Percentiles rank a stretch among this genome's conserved stretches.
Conservation (phyloP, 495 filamentous ascomycete genomes). For the Penicillium soppii region DNA sequence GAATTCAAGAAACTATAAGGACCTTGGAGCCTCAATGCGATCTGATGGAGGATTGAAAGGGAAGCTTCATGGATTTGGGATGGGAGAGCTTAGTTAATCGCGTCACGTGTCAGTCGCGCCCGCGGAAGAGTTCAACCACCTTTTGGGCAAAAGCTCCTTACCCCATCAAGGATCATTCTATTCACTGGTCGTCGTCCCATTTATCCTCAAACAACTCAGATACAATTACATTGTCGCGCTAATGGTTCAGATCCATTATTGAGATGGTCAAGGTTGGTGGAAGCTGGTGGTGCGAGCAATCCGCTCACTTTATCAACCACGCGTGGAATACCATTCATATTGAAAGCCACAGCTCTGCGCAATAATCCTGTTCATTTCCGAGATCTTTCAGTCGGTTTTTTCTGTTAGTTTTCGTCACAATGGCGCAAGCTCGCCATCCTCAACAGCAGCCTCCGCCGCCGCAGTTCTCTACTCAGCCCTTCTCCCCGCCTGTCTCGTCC, state of each 20-base stretch:
- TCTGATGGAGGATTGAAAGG: not conserved
- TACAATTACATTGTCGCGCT: slow-evolving; percentile 11
- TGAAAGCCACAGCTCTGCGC: slow-evolving; percentile 19
- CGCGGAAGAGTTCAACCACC: slow-evolving; percentile 29
- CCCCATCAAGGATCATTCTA: slow-evolving; percentile 7
- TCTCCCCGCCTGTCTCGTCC: slow-evolving; percentile 55
- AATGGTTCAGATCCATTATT: slow-evolving; percentile 28
- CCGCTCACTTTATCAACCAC: slow-evolving; percentile 39
- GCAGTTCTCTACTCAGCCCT: slow-evolving; percentile 46
- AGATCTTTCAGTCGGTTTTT: not conserved
- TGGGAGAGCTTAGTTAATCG: slow-evolving; percentile 12
- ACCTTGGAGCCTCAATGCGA: not conserved
- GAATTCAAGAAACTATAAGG: not conserved
- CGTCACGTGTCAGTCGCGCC: slow-evolving; percentile 24
- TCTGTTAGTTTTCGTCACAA: slow-evolving; percentile 33
- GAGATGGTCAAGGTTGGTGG: slow-evolving; percentile 47
- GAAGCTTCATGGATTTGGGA: slow-evolving; percentile 7
- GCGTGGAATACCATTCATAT: slow-evolving; percentile 37
- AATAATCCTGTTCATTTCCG: slow-evolving; percentile 7
- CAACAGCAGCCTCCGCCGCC: slow-evolving; percentile 38
- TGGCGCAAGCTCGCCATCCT: slow-evolving; percentile 62
- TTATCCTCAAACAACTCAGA: slow-evolving; percentile 3
- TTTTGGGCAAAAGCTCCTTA: slow-evolving; percentile 22
- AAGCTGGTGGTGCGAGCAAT: slow-evolving; percentile 43
- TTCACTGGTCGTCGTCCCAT: slow-evolving; percentile 2